A percentile compares a stretch with the other conserved stretches of the same genome.
Evolutionary conservation across 1,284 basidiomycete species (phyloP).

Genomic region (Golubevia sp.): DNA sequence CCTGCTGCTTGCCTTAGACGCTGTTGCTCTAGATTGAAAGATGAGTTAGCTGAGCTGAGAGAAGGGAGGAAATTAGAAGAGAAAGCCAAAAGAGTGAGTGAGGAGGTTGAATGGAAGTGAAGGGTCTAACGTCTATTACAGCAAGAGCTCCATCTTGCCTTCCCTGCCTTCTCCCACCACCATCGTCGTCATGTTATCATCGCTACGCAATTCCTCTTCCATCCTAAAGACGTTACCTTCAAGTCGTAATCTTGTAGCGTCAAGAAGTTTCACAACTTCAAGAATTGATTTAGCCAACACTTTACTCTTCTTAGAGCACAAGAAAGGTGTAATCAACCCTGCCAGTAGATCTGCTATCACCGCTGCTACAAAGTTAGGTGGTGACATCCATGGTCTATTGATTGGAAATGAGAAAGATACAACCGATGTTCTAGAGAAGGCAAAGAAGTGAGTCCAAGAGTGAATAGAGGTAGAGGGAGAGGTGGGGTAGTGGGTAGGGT

Average conservation of each 20-base stretch:
- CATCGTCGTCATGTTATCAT: no score
- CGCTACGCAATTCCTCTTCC: no score
- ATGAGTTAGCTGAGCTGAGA: not conserved
- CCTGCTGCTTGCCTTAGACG: not conserved
- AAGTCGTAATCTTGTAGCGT: no score
- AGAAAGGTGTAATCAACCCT: slow-evolving; percentile 78
- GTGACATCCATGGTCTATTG: slow-evolving; percentile 86
- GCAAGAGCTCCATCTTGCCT: no score
- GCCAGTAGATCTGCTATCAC: slow-evolving; percentile 86
- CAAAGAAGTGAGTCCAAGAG: slow-evolving; percentile 73
- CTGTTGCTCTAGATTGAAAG: not conserved
- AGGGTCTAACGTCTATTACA: no score
- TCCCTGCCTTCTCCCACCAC: no score
- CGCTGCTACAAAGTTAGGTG: slow-evolving; percentile 78
- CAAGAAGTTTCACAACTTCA: slow-evolving; percentile 44
- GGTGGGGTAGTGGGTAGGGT: no score
- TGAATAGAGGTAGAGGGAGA: no score
- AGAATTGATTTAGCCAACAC: slow-evolving; percentile 63
- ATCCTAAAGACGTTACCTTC: no score
- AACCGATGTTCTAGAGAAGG: slow-evolving; percentile 73
- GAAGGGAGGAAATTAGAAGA: no score
- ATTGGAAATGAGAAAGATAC: slow-evolving; percentile 76
- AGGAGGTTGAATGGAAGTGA: no score
- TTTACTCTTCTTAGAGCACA: slow-evolving; percentile 86
- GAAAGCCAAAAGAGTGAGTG: no score